Evolutionary conservation across 257 asterid genomes (phyloP), one percentile per base, ranked within the genome.

Genomic region (Solanum chmielewskii): DNA sequence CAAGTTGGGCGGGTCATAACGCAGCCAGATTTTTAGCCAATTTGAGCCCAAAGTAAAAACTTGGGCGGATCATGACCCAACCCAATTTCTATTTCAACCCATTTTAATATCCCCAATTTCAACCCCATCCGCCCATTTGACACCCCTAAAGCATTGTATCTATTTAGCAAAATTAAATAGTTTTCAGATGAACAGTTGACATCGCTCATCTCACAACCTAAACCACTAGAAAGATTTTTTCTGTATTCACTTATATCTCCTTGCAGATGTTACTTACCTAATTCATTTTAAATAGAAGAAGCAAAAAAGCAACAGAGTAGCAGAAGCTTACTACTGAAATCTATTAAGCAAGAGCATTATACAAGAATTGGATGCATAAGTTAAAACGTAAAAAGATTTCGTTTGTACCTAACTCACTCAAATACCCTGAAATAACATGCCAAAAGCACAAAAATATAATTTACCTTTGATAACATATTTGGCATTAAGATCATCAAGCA

Each of bases 401-500:
- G 12, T 27, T 78, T 25, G 66, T 27, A 16, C 41, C 45, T n/a
- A 11, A 49, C 73, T 75, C 84, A 62, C 33, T 62, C 59, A 59
- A 86, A 59, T 47, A 71, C 84, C 56, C 33, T 62, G 59, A 59
- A 86, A 59, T 47, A 71, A 4, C 37, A 66, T 66, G 69, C 31
- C 42, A 88, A 23, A 16, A 56, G 47, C 81, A 78, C 23, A 82
- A 9, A 74, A 33, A 33, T 27, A 41, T 85, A 76, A 60, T 44
- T 39, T 91, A 94, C 96, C 94, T 91, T 86, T 91, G 60, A 90
- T 90, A 33, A 88, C 88, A 66, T 88, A 91, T 86, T 85, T 88
- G 66, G 78, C 91, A 92, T 87, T 93, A 92, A 93, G 89, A 88
- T 90, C 96, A 87, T 94, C 97, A 88, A 89, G 71, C 71, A 92